phyloP scores from a whole-genome alignment of 1,284 basidiomycete genomes.

The Trichosporon coremiiforme region DNA sequence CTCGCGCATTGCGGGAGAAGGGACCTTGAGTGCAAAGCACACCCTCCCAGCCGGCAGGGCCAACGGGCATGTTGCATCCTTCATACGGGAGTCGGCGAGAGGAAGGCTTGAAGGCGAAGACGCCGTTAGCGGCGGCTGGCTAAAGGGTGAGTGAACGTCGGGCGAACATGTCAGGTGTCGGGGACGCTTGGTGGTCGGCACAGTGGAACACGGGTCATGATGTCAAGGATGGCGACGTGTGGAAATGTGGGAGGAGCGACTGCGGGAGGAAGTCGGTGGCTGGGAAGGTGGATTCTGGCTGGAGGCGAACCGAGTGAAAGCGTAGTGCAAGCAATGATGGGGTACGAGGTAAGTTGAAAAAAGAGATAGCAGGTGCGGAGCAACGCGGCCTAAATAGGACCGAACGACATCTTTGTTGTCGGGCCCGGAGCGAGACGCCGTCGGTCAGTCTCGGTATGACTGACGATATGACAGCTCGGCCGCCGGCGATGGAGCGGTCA shows the following conservation, averaged over 20 bases:
- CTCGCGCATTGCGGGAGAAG: constrained; percentile 45
- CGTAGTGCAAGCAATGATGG: background rate
- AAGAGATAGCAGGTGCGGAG: background rate
- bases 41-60: constrained; percentile 40
- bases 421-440: background rate
- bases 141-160: background rate
- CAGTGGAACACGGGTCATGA: background rate
- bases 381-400: background rate
- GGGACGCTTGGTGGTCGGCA: background rate
- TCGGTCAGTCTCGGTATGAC: background rate
- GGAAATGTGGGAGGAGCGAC: too few species aligned
- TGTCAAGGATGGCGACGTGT: background rate
- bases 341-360: background rate
- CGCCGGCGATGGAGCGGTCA: constrained; percentile 11
- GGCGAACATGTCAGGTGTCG: background rate
- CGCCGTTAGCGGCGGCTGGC: constrained; percentile 44
- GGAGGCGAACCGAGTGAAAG: too few species aligned
- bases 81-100: constrained; percentile 45
- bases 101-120: constrained; percentile 53
- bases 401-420: background rate
- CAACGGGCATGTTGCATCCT: constrained; percentile 36
- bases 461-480: background rate
- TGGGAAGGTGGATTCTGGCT: too few species aligned
- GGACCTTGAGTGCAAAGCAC: constrained; percentile 49
- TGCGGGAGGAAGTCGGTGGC: background rate